These are phyloP conservation scores for Flaveria linearis DNA, from an alignment of 129 eudicot genomes.

Conservation along the genomic window DNA sequence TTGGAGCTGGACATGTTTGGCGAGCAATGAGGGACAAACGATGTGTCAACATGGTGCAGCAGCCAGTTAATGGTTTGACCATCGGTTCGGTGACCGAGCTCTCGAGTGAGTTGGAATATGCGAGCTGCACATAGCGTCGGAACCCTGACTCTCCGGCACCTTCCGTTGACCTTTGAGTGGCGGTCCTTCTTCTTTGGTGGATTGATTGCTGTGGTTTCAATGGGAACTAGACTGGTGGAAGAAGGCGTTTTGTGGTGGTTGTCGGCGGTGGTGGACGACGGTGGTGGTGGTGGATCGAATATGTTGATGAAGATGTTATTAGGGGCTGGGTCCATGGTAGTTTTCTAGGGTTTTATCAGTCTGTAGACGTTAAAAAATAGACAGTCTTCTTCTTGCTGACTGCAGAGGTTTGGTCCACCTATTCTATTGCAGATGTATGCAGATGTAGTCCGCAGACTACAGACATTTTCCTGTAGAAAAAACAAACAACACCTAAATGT, in stretches of 20 bases:
- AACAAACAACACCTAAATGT: too few species aligned
- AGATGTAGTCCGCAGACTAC: too few species aligned
- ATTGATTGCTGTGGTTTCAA: too few species aligned
- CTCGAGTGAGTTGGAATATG: conserved; percentile 55
- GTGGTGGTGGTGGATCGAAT: conserved; percentile 24
- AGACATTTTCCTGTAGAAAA: too few species aligned
- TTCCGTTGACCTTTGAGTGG: conserved; percentile 42
- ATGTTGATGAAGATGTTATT: not conserved
- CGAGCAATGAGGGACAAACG: conserved; percentile 28
- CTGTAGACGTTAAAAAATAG: too few species aligned
- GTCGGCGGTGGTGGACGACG: conserved; percentile 18
- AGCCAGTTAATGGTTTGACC: conserved; percentile 56
- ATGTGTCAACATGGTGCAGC: conserved; percentile 42
- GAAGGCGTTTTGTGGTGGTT: not conserved
- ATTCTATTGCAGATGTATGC: too few species aligned
- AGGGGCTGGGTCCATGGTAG: conserved; percentile 30
- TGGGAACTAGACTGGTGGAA: not conserved
- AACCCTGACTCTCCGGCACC: conserved; percentile 46
- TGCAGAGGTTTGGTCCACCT: too few species aligned
- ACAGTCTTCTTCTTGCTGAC: too few species aligned
- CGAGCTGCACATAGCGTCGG: conserved; percentile 54
- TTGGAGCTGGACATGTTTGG: conserved; percentile 21
- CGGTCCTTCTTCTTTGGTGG: conserved; percentile 31
- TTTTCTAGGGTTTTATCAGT: conserved; percentile 22
- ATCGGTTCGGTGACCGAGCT: conserved; percentile 48